Conservation (phyloP, 495 filamentous ascomycete genomes). For the Chlorociboria aeruginascens region DNA sequence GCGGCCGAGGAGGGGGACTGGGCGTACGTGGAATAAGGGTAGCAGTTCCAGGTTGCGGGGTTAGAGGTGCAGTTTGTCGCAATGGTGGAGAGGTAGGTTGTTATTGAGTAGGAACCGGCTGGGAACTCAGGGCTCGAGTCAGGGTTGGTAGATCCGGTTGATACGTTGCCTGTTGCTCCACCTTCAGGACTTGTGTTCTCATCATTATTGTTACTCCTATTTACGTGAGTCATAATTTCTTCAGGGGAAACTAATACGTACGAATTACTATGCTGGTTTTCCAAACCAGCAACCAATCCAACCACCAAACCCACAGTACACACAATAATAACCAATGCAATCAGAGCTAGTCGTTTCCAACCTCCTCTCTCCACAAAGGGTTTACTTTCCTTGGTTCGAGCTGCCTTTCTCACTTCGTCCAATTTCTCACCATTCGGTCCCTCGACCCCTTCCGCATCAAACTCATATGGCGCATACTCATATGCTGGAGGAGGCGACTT, state of each 20-base stretch:
- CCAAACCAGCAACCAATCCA: constrained; percentile 32
- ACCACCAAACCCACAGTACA: constrained; percentile 29
- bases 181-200: not conserved
- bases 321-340: constrained; percentile 20
- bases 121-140: constrained; percentile 30
- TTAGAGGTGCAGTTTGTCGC: constrained; percentile 38
- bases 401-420: constrained; percentile 2
- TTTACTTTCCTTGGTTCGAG: constrained; percentile 2
- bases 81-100: constrained; percentile 37
- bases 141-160: constrained; percentile 2
- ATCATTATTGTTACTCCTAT: not conserved
- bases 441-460: not conserved
- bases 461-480: not conserved
- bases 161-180: constrained; percentile 6
- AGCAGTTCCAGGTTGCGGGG: constrained; percentile 41
- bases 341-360: constrained; percentile 27
- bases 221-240: not conserved
- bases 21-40: constrained; percentile 35
- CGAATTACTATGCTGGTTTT: constrained; percentile 18
- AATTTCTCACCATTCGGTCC: constrained; percentile 12
- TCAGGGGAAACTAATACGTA: not conserved
- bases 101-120: constrained; percentile 39
- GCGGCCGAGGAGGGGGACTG: constrained; percentile 22
- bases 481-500: constrained; percentile 8
- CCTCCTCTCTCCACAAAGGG: constrained; percentile 24